Evolutionary conservation across 108 stramenopile species (phyloP).

Genomic region (Aurantiochytrium sp.): DNA sequence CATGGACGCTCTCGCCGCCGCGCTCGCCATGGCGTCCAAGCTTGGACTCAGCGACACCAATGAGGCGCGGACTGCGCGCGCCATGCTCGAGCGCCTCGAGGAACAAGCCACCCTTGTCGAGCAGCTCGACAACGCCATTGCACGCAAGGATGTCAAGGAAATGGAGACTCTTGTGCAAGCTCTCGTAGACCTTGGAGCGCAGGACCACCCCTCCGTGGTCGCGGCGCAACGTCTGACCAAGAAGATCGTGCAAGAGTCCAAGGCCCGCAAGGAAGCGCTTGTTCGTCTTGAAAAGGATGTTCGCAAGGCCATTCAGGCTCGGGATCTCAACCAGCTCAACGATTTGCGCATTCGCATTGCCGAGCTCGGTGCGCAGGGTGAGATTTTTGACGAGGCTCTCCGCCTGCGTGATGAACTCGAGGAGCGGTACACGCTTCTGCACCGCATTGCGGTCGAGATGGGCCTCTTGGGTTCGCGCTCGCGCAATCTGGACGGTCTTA

Average conservation of each 20-base stretch:
- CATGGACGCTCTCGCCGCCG: not conserved
- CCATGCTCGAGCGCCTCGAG: constrained; percentile 36
- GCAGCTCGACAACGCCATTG: constrained; percentile 29
- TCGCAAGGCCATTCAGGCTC: not conserved
- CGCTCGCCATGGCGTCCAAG: not conserved
- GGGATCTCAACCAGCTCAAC: not conserved
- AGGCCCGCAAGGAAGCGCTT: constrained; percentile 16
- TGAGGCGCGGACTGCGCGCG: constrained; percentile 23
- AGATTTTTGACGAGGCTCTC: not conserved
- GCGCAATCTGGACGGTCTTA: not conserved
- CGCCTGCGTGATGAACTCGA: not conserved
- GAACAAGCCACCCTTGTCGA: constrained; percentile 38
- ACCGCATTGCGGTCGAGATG: not conserved
- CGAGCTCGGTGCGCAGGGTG: not conserved
- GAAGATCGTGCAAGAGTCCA: constrained; percentile 18
- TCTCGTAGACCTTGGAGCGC: constrained; percentile 21
- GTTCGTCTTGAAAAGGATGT: not conserved
- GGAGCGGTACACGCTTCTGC: not conserved
- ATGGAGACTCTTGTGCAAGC: constrained; percentile 9
- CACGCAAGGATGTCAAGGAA: constrained; percentile 23
- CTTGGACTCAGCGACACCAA: not conserved
- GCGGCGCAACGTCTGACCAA: not conserved
- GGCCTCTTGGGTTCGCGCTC: not conserved
- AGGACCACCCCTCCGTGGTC: not conserved
- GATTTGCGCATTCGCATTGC: not conserved